These are phyloP conservation scores for Lentinula boryana DNA, from an alignment of 768 basidiomycete genomes.

Conservation along the genomic window DNA sequence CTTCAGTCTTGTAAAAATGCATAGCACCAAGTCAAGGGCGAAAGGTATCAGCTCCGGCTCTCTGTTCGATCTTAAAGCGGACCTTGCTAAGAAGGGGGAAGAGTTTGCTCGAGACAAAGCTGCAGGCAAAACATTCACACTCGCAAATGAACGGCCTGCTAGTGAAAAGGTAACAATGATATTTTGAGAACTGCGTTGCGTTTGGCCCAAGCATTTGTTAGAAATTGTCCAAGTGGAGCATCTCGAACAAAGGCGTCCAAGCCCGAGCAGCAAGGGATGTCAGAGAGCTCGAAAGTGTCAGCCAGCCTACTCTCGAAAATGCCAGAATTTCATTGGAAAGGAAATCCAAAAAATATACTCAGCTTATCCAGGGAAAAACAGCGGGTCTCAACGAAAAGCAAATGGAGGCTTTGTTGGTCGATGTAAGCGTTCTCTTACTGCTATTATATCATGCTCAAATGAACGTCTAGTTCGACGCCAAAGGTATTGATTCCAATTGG, in stretches of 20 bases:
- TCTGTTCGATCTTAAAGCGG: slow-evolving; percentile 79
- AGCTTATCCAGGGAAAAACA: slow-evolving; percentile 69
- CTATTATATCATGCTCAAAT: background rate
- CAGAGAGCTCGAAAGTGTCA: slow-evolving; percentile 57
- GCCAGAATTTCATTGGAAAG: slow-evolving; percentile 67
- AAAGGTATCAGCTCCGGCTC: slow-evolving; percentile 69
- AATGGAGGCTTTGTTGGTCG: slow-evolving; percentile 66
- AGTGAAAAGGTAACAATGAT: slow-evolving; percentile 49
- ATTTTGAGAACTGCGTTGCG: background rate
- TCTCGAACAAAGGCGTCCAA: slow-evolving; percentile 69
- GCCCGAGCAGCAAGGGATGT: slow-evolving; percentile 60
- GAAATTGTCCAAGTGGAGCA: slow-evolving; percentile 77
- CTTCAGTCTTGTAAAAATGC: slow-evolving; percentile 9
- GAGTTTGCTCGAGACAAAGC: slow-evolving; percentile 55
- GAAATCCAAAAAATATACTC: slow-evolving; percentile 78
- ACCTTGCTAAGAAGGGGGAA: slow-evolving; percentile 57
- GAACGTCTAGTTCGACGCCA: slow-evolving; percentile 56
- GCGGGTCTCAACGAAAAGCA: slow-evolving; percentile 75
- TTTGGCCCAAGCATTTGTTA: slow-evolving; percentile 16
- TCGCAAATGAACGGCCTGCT: slow-evolving; percentile 50
- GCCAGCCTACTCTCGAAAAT: slow-evolving; percentile 65
- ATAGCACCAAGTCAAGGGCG: slow-evolving; percentile 56
- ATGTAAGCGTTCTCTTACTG: slow-evolving; percentile 41
- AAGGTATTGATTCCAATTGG: slow-evolving; percentile 40
- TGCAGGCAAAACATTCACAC: slow-evolving; percentile 46